Base-by-base conservation (phyloP, 176 grass and related monocot species). In the Saccharum officinarum region DNA sequence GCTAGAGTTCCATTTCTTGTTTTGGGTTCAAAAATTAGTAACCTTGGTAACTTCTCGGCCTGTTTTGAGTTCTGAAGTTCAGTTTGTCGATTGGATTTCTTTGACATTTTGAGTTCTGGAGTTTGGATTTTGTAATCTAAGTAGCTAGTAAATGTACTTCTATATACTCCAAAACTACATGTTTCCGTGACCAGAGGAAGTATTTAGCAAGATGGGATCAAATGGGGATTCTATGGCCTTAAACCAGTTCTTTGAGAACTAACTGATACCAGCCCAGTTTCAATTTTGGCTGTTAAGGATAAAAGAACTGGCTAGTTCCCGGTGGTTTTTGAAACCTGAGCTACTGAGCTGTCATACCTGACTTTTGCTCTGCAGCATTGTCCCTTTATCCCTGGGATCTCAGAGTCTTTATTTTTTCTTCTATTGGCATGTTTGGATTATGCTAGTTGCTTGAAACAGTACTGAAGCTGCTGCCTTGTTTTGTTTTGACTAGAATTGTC, bases 401-500 rank as follows among this genome's bases (percentile, higher is more conserved):
- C 22, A 76, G 7, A 31, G 47, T 49, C 47, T 49, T 49, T 4
- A 16, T 26, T 76, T 60, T 45, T 11, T 7, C 17, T 12, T 40
- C 55, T n/a, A 4, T 26, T 81, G 71, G 37, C 41, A 67, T 75
- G 57, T 80, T 80, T 34, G 26, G 77, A 67, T 85, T 1, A 39
- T 69, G 8, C 42, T 64, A 73, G 7, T 66, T 42, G 40, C 78
- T 67, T 72, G 10, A 16, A 18, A 67, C 63, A 82, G 4, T 62
- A 16, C 50, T 71, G 41, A 75, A 60, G 66, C 14, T 75, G 6
- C 10, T 16, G 33, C 7, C 41, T 26, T 78, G 31, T 71, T 64
- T 52, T 84, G 5, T 75, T 47, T 60, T 45, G 8, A 12, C 33
- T 31, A 76, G 17, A 78, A 40, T 76, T 88, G 86, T 2, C 40